These are phyloP conservation scores for Salicornia ramosissima DNA, from an alignment of 148 eudicot genomes.

Conservation along the genomic window DNA sequence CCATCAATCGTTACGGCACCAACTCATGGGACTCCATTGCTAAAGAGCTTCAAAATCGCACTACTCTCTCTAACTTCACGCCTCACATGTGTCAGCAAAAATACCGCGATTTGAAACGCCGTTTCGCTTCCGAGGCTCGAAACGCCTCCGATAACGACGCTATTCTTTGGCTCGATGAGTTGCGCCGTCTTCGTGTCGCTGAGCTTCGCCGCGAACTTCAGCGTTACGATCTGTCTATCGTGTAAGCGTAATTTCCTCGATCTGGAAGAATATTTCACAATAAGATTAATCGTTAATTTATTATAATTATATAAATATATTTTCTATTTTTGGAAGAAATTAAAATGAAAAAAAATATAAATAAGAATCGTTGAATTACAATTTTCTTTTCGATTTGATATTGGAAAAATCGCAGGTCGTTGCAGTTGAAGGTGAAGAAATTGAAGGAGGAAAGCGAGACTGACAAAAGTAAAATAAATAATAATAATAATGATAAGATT, in stretches of 20 bases:
- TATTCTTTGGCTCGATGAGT: slow-evolving; percentile 44
- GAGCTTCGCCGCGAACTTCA: slow-evolving; percentile 49
- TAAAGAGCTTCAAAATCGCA: slow-evolving; percentile 40
- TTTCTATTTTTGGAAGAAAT: too few relatives aligned
- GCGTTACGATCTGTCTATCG: slow-evolving; percentile 58
- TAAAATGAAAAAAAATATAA: too few relatives aligned
- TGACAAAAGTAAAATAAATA: too few relatives aligned
- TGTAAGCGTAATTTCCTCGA: slow-evolving; percentile 30
- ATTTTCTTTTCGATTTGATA: too few relatives aligned
- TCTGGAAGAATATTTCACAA: not conserved
- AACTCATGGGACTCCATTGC: slow-evolving; percentile 55
- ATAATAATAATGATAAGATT: too few relatives aligned
- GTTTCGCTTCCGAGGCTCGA: slow-evolving; percentile 24
- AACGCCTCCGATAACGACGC: slow-evolving; percentile 18
- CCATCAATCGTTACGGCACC: slow-evolving; percentile 60
- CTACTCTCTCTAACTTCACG: slow-evolving; percentile 27
- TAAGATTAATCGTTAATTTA: too few relatives aligned
- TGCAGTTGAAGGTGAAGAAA: slow-evolving; percentile 64
- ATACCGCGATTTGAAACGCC: slow-evolving; percentile 49
- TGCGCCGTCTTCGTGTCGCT: slow-evolving; percentile 47
- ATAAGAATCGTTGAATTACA: too few relatives aligned
- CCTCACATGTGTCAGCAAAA: slow-evolving; percentile 38
- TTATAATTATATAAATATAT: too few relatives aligned
- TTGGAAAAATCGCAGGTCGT: slow-evolving; percentile 36
- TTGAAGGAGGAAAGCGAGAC: slow-evolving; percentile 53